These are phyloP conservation scores for Pisolithus thermaeus DNA, from an alignment of 1,284 basidiomycete species.

Conservation along the genomic window DNA sequence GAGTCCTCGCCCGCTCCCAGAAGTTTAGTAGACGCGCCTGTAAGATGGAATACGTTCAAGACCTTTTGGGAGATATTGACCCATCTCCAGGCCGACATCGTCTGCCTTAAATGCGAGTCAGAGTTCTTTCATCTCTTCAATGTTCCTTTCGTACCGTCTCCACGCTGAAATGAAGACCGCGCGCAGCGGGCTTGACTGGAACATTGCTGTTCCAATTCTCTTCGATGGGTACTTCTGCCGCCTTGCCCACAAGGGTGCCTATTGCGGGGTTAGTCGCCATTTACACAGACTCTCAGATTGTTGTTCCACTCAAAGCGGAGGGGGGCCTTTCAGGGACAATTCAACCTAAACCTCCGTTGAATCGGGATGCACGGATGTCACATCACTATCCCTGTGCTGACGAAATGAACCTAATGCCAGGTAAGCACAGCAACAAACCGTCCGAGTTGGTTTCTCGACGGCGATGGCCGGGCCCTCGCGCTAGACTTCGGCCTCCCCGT, in stretches of 20 bases:
- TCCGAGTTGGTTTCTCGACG: slow-evolving; percentile 60
- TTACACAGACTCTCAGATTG: slow-evolving; percentile 61
- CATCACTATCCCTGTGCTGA: slow-evolving; percentile 43
- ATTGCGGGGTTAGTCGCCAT: slow-evolving; percentile 89
- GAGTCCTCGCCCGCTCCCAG: not conserved
- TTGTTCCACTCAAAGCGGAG: slow-evolving; percentile 76
- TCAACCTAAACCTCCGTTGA: slow-evolving; percentile 53
- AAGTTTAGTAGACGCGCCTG: slow-evolving; percentile 4
- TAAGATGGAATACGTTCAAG: slow-evolving; percentile 80
- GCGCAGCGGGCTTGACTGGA: slow-evolving; percentile 57
- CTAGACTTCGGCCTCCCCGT: slow-evolving; percentile 91
- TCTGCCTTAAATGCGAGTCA: slow-evolving; percentile 83
- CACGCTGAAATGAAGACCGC: slow-evolving; percentile 82
- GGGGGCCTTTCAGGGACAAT: slow-evolving; percentile 78
- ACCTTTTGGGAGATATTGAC: slow-evolving; percentile 73
- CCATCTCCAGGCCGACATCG: slow-evolving; percentile 77
- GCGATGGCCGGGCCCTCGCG: slow-evolving; percentile 76
- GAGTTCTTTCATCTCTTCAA: slow-evolving; percentile 1
- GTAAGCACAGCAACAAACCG: slow-evolving; percentile 32
- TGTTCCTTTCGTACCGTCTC: slow-evolving; percentile 5
- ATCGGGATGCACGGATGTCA: slow-evolving; percentile 53
- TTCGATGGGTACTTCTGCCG: slow-evolving; percentile 90
- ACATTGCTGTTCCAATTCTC: slow-evolving; percentile 62
- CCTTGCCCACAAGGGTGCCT: slow-evolving; percentile 69
- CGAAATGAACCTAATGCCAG: slow-evolving; percentile 35